Conservation (phyloP, 1,284 basidiomycete species). For the Austroboletus olivaceoglutinosus region DNA sequence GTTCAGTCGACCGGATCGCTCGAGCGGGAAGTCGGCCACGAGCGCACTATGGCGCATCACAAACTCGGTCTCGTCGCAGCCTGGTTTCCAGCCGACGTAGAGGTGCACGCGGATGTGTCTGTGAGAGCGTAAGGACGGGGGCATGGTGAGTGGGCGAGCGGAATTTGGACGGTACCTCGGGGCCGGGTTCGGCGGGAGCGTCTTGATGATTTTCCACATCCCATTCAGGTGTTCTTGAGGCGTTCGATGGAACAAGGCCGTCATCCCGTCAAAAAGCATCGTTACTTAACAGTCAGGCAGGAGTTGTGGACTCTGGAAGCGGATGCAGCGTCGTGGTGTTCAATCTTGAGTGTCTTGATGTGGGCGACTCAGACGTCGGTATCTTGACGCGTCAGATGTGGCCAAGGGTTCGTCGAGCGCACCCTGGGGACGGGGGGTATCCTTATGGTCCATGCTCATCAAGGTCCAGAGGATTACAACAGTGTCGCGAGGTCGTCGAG, state of each 20-base stretch:
- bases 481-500: too few relatives aligned
- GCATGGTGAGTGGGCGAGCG: not conserved
- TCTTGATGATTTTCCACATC: conserved; percentile 26
- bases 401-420: not conserved
- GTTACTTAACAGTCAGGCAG: too few relatives aligned
- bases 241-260: conserved; percentile 17
- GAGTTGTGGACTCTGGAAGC: too few relatives aligned
- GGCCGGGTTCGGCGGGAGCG: conserved; percentile 19
- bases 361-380: too few relatives aligned
- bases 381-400: not conserved
- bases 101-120: conserved; percentile 35
- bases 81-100: conserved; percentile 27
- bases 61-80: conserved; percentile 32
- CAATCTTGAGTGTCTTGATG: not conserved
- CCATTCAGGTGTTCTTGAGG: conserved; percentile 31
- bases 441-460: too few relatives aligned
- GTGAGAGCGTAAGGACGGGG: not conserved
- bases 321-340: not conserved
- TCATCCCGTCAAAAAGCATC: conserved; percentile 16
- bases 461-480: too few relatives aligned
- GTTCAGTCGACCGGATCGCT: conserved; percentile 18
- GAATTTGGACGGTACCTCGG: conserved; percentile 14
- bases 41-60: conserved; percentile 27
- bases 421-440: too few relatives aligned
- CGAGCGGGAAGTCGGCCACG: conserved; percentile 27